phyloP scores from a whole-genome alignment of 2,329 filamentous ascomycete species.

The Cladosporium sp. region DNA sequence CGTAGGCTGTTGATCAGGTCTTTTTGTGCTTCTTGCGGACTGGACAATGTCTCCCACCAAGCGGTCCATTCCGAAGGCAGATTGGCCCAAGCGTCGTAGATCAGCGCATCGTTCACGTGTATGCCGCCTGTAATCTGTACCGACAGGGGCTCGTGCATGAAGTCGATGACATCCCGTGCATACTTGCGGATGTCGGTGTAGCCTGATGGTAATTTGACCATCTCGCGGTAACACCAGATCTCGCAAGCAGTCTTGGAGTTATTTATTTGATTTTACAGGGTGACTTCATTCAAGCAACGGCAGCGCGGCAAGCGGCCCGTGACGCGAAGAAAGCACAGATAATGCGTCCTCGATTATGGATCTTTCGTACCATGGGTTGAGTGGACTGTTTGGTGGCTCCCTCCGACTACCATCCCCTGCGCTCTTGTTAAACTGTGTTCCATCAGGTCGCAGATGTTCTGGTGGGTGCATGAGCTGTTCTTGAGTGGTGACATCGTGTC shows the following conservation, averaged over 20 bases:
- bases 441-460: too few relatives aligned
- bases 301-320: too few relatives aligned
- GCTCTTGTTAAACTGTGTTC: too few relatives aligned
- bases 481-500: too few relatives aligned
- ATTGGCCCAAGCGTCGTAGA: conserved; percentile 14
- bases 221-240: not conserved
- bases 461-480: too few relatives aligned
- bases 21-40: conserved; percentile 13
- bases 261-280: too few relatives aligned
- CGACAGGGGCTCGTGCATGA: conserved; percentile 14
- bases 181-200: conserved; percentile 6
- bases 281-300: too few relatives aligned
- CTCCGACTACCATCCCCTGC: too few relatives aligned
- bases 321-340: too few relatives aligned
- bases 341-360: too few relatives aligned
- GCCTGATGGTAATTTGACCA: conserved; percentile 10
- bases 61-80: conserved; percentile 15
- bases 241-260: not conserved
- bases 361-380: too few relatives aligned
- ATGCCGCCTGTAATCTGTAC: conserved; percentile 16
- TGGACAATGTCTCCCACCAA: conserved; percentile 12
- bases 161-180: conserved; percentile 11
- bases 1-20: conserved; percentile 15
- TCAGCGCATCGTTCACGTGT: conserved; percentile 18
- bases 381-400: too few relatives aligned